Evolutionary conservation across 2,329 filamentous ascomycete genomes (phyloP).

Genomic region (Fonsecaea monophora): DNA sequence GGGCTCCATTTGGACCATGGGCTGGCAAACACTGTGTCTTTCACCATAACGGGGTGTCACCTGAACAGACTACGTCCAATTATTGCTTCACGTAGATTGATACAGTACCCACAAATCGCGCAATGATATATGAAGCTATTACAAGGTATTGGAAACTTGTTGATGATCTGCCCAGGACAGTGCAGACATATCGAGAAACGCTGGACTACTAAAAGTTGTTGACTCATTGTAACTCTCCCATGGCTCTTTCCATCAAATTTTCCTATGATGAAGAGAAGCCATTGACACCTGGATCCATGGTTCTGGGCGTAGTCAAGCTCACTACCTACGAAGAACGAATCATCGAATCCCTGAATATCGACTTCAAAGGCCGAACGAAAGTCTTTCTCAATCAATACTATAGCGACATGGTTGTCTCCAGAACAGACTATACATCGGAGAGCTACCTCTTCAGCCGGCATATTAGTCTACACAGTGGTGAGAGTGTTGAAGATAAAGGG

Average conservation of each 20-base stretch:
- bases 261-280: slow-evolving; percentile 14
- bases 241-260: slow-evolving; percentile 25
- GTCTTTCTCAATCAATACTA: slow-evolving; percentile 27
- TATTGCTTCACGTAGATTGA: not conserved
- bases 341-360: slow-evolving; percentile 15
- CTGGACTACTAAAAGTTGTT: not conserved
- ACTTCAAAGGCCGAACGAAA: slow-evolving; percentile 21
- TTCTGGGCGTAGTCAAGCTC: slow-evolving; percentile 28
- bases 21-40: not conserved
- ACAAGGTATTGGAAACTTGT: not conserved
- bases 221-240: not conserved
- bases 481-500: slow-evolving; percentile 18
- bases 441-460: slow-evolving; percentile 22
- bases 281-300: slow-evolving; percentile 21
- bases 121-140: not conserved
- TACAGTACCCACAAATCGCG: not conserved
- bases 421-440: slow-evolving; percentile 9
- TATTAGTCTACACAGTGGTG: slow-evolving; percentile 15
- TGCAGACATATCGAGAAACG: not conserved
- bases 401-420: slow-evolving; percentile 19
- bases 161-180: too few species aligned
- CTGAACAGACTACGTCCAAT: not conserved
- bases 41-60: not conserved
- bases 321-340: slow-evolving; percentile 14
- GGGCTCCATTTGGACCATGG: not conserved